These are phyloP conservation scores for Metroxylon sagu DNA, from an alignment of 176 grass and related monocot species.

Conservation along the genomic window DNA sequence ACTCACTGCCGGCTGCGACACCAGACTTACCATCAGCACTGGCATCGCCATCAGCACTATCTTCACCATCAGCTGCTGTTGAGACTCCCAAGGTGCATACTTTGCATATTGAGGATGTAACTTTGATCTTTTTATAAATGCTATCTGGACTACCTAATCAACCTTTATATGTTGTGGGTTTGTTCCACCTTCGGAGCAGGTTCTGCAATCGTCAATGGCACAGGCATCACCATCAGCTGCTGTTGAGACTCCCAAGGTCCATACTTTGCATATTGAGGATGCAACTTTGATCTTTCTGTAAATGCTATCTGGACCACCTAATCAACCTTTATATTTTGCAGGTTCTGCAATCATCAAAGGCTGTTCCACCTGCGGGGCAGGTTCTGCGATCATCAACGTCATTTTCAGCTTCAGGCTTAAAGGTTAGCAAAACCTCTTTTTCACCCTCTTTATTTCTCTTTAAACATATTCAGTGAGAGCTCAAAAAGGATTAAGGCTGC, in stretches of 20 bases:
- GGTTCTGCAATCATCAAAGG: conserved; percentile 39
- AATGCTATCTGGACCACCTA: conserved; percentile 7
- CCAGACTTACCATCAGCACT: conserved; percentile 23
- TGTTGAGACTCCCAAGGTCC: conserved; percentile 31
- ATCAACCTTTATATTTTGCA: conserved; percentile 28
- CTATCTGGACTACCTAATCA: conserved; percentile 14
- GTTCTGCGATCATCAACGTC: conserved; percentile 31
- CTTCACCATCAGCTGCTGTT: conserved; percentile 23
- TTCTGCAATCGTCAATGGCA: conserved; percentile 30
- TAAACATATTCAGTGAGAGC: too few relatives aligned
- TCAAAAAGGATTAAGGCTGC: too few relatives aligned
- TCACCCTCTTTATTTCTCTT: too few relatives aligned
- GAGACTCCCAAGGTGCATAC: conserved; percentile 30
- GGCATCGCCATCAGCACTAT: conserved; percentile 11
- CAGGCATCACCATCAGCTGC: conserved; percentile 20
- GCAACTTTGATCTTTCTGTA: not conserved
- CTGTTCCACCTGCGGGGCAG: conserved; percentile 33
- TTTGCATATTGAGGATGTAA: not conserved
- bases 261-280: not conserved
- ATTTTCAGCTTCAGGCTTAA: conserved; percentile 49
- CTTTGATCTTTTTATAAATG: conserved; percentile 3
- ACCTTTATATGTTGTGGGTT: conserved; percentile 34
- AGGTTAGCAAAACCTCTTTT: conserved; percentile 1
- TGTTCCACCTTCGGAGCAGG: conserved; percentile 32
- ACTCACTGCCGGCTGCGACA: conserved; percentile 23